Conservation (phyloP, 257 asterid genomes). For the Lavandula angustifolia region DNA sequence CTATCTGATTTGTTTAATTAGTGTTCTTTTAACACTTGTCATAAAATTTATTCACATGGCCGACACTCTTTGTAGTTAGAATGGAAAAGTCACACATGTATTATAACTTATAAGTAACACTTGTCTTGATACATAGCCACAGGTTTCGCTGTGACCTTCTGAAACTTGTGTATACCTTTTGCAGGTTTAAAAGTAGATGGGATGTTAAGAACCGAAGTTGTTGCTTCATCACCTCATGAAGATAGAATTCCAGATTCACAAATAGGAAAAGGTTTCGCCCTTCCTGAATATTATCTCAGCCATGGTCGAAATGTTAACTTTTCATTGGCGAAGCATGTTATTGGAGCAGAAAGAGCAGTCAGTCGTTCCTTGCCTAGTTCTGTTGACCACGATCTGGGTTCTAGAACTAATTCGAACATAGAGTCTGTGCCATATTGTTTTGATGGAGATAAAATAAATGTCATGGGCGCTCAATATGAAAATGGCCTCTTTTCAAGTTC, state of each 20-base stretch:
- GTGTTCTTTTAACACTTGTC: background rate
- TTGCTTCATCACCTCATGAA: slow-evolving; percentile 61
- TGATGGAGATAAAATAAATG: slow-evolving; percentile 63
- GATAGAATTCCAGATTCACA: slow-evolving; percentile 54
- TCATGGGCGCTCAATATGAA: slow-evolving; percentile 69
- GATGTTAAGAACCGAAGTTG: slow-evolving; percentile 42
- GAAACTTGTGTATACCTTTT: slow-evolving; percentile 15
- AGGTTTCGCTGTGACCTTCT: slow-evolving; percentile 15
- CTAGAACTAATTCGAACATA: slow-evolving; percentile 47
- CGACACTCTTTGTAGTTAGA: slow-evolving; percentile 9
- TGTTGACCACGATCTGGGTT: slow-evolving; percentile 59
- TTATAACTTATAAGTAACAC: background rate
- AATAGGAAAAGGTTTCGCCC: slow-evolving; percentile 55
- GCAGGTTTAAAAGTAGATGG: slow-evolving; percentile 70
- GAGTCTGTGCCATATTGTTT: slow-evolving; percentile 54
- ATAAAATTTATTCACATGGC: slow-evolving; percentile 10
- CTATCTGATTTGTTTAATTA: slow-evolving; percentile 2
- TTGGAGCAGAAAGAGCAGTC: slow-evolving; percentile 59
- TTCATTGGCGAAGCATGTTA: slow-evolving; percentile 48
- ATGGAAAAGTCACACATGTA: slow-evolving; percentile 19
- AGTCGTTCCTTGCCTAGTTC: slow-evolving; percentile 77
- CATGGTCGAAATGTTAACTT: slow-evolving; percentile 57
- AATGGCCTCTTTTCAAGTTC: slow-evolving; percentile 96
- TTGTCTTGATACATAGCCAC: background rate
- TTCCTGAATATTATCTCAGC: slow-evolving; percentile 54